Evolutionary conservation across 164 flowering plant species (phyloP), one percentile per base, ranked within the genome.

Genomic region (Platanus orientalis): DNA sequence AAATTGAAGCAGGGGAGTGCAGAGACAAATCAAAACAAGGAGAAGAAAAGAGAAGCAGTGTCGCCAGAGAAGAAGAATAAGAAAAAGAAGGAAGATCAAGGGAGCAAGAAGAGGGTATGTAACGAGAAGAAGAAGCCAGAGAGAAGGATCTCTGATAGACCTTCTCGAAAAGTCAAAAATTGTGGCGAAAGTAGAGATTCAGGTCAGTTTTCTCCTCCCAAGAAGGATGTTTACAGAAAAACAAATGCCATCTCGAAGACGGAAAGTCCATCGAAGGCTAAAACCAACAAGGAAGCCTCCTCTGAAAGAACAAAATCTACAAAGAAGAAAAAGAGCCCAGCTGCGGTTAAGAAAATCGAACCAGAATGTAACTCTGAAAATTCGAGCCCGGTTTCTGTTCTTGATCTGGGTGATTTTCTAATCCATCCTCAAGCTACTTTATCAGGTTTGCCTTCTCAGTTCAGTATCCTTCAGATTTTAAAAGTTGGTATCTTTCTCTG

Each of bases 371-470:
- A 73, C 54, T 83, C 86, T 0, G 84, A 90, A 49, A 85, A 87
- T 65, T 81, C 80, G 0, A 91, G 96, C 74, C 97, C 97, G 0
- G 85, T 85, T 58, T 91, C 97, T 24, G 86, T 88, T 77, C 84
- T 91, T 61, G 86, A 89, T 69, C 72, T 65, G 25, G 58, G 64
- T 42, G 75, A 80, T 48, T 81, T 72, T 63, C 55, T 69, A 25
- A 54, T 32, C 34, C 80, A 74, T 71, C 69, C 62, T 7, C 71
- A 75, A 65, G 62, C 48, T 56, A 48, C 72, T 7, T 29, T 52
- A 39, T 69, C 88, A 76, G 86, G 88, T 82, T 58, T 56, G 68
- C 51, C 58, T 64, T 55, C 39, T 71, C 39, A 36, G 6, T 40
- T 30, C 27, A 11, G 1, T 1, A 0, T 16, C 5, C 6, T 20